These are phyloP conservation scores for Fusarium graminum DNA, from an alignment of 2,329 filamentous ascomycete genomes.

Conservation along the genomic window DNA sequence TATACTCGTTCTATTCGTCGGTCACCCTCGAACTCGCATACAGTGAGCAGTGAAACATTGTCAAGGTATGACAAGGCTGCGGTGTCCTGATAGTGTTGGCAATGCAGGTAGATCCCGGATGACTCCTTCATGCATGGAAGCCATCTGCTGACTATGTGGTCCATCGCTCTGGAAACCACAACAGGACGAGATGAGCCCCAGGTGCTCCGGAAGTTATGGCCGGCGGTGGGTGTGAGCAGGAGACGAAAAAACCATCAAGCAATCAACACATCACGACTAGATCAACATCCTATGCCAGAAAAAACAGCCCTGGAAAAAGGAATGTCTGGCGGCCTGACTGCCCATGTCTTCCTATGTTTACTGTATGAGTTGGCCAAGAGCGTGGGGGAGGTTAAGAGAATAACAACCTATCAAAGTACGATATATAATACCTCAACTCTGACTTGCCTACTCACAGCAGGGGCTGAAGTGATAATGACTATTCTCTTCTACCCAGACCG, in stretches of 20 bases:
- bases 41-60: slow-evolving; percentile 43
- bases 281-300: slow-evolving; percentile 23
- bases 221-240: slow-evolving; percentile 24
- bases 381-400: slow-evolving; percentile 23
- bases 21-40: slow-evolving; percentile 35
- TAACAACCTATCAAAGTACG: slow-evolving; percentile 24
- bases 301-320: slow-evolving; percentile 21
- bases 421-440: slow-evolving; percentile 36
- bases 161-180: slow-evolving; percentile 32
- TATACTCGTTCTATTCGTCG: slow-evolving; percentile 25
- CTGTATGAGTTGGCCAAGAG: slow-evolving; percentile 25
- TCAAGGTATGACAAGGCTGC: slow-evolving; percentile 45
- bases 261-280: slow-evolving; percentile 31
- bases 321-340: slow-evolving; percentile 2
- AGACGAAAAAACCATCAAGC: slow-evolving; percentile 15
- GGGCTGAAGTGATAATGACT: slow-evolving; percentile 40
- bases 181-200: slow-evolving; percentile 27
- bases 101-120: slow-evolving; percentile 47
- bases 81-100: slow-evolving; percentile 44
- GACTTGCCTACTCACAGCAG: slow-evolving; percentile 32
- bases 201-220: slow-evolving; percentile 11
- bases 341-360: slow-evolving; percentile 19
- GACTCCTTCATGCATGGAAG: slow-evolving; percentile 46
- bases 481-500: slow-evolving; percentile 41
- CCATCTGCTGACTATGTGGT: slow-evolving; percentile 45